Conservation (phyloP, 352 stramenopile species). For the Globisporangium yorkense region DNA sequence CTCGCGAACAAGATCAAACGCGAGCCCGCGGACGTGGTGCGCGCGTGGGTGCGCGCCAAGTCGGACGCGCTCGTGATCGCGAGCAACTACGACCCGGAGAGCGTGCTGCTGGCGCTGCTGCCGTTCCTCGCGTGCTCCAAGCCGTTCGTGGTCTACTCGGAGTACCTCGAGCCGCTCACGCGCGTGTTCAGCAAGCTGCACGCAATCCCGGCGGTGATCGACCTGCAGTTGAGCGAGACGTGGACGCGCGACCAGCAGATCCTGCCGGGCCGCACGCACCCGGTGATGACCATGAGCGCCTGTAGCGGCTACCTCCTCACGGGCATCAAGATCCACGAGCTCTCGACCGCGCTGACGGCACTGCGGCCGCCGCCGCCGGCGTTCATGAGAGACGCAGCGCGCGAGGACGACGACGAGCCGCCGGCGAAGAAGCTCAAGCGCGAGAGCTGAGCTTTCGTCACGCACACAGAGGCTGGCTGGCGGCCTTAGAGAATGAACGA, state of each 20-base stretch:
- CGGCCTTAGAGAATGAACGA: too few relatives aligned
- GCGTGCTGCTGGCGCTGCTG: constrained; percentile 81
- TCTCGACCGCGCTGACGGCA: not conserved
- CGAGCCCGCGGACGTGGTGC: constrained; percentile 58
- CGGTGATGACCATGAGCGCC: constrained; percentile 96
- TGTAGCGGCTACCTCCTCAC: constrained; percentile 94
- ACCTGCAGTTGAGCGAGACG: constrained; percentile 93
- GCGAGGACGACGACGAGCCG: not conserved
- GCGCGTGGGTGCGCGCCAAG: constrained; percentile 61
- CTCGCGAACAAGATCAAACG: constrained; percentile 74
- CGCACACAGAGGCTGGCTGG: too few relatives aligned
- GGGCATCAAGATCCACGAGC: constrained; percentile 86
- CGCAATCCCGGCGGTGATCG: constrained; percentile 88
- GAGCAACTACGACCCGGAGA: constrained; percentile 86
- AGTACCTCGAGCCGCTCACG: constrained; percentile 92
- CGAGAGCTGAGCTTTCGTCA: not conserved
- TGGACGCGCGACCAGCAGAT: constrained; percentile 96
- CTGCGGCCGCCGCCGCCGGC: not conserved
- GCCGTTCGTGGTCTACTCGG: constrained; percentile 95
- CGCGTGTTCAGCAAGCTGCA: constrained; percentile 86
- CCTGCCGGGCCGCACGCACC: constrained; percentile 91
- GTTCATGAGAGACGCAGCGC: too few relatives aligned
- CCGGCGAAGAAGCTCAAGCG: constrained; percentile 15
- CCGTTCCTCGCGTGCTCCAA: constrained; percentile 88
- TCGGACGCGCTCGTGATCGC: constrained; percentile 89